Percentiles rank a stretch among this genome's conserved stretches.
Conservation (phyloP, 805 yeast genomes). For the Candida argentea region DNA sequence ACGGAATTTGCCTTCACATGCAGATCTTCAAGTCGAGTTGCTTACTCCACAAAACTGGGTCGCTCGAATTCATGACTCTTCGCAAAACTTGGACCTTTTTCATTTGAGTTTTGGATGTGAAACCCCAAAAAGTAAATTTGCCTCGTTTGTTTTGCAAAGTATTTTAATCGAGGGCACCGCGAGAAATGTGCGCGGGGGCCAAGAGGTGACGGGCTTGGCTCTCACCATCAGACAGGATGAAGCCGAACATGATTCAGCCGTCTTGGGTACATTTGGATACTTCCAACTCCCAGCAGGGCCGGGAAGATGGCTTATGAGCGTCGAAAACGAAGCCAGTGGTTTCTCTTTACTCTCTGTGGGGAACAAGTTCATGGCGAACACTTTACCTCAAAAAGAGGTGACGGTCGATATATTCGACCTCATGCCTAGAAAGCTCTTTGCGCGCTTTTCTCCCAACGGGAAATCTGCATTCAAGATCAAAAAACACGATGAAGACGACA, state of each 20-base stretch:
- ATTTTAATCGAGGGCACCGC: slow-evolving; percentile 68
- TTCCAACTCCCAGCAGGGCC: slow-evolving; percentile 68
- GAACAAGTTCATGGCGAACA: slow-evolving; percentile 29
- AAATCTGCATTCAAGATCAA: slow-evolving; percentile 5
- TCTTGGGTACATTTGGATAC: slow-evolving; percentile 79
- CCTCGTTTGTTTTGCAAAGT: slow-evolving; percentile 40
- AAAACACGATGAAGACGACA: slow-evolving; percentile 4
- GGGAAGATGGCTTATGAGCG: slow-evolving; percentile 51
- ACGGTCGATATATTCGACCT: slow-evolving; percentile 2
- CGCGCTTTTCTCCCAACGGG: slow-evolving; percentile 31
- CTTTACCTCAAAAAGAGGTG: slow-evolving; percentile 7
- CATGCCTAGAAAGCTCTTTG: slow-evolving; percentile 23
- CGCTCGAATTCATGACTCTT: slow-evolving; percentile 39
- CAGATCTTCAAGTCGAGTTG: slow-evolving; percentile 44
- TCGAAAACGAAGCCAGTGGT: slow-evolving; percentile 20
- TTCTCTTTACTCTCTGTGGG: slow-evolving; percentile 28
- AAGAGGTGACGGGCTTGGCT: slow-evolving; percentile 41
- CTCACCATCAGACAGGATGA: slow-evolving; percentile 24
- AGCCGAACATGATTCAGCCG: slow-evolving; percentile 42
- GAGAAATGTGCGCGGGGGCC: slow-evolving; percentile 27
- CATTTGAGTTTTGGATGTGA: slow-evolving; percentile 39
- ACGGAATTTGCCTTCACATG: slow-evolving; percentile 35
- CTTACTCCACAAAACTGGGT: slow-evolving; percentile 63
- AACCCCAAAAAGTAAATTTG: slow-evolving; percentile 28
- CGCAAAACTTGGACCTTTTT: slow-evolving; percentile 42